Evolutionary conservation across 352 stramenopile genomes (phyloP).

Genomic region (Phytophthora sansomeana): DNA sequence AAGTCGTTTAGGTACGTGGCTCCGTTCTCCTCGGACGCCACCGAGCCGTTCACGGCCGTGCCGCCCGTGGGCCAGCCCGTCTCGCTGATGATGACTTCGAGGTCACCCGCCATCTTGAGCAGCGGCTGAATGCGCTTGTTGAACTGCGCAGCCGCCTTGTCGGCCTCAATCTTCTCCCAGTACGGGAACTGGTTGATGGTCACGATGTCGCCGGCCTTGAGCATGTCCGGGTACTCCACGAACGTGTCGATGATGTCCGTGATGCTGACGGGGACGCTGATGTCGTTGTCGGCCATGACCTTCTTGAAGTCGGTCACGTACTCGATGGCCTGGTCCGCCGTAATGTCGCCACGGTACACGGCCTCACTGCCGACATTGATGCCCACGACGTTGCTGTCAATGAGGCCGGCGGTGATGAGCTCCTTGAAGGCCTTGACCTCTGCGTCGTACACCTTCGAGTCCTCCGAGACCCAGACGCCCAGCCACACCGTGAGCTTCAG

Average conservation of each 20-base stretch:
- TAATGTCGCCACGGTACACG: constrained; percentile 83
- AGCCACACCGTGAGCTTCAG: constrained; percentile 80
- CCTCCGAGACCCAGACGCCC: constrained; percentile 82
- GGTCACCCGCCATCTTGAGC: constrained; percentile 63
- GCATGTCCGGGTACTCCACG: constrained; percentile 76
- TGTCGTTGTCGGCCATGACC: constrained; percentile 62
- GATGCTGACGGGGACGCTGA: constrained; percentile 72
- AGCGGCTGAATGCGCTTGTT: constrained; percentile 77
- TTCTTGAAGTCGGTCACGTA: constrained; percentile 83
- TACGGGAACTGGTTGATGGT: constrained; percentile 89
- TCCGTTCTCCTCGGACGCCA: constrained; percentile 59
- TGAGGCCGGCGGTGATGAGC: constrained; percentile 62
- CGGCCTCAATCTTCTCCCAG: constrained; percentile 75
- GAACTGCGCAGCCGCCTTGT: constrained; percentile 74
- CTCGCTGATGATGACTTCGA: constrained; percentile 86
- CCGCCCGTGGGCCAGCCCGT: constrained; percentile 82
- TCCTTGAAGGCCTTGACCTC: constrained; percentile 73
- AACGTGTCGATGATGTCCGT: constrained; percentile 88
- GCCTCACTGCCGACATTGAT: constrained; percentile 88
- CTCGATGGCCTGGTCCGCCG: constrained; percentile 67
- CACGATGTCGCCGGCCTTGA: constrained; percentile 80
- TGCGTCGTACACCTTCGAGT: constrained; percentile 67
- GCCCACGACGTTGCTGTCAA: constrained; percentile 84
- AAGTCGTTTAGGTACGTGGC: constrained; percentile 84
- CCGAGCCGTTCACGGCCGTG: constrained; percentile 67